Conservation (phyloP, 176 grass and related monocot species). For the Dactylis glomerata region DNA sequence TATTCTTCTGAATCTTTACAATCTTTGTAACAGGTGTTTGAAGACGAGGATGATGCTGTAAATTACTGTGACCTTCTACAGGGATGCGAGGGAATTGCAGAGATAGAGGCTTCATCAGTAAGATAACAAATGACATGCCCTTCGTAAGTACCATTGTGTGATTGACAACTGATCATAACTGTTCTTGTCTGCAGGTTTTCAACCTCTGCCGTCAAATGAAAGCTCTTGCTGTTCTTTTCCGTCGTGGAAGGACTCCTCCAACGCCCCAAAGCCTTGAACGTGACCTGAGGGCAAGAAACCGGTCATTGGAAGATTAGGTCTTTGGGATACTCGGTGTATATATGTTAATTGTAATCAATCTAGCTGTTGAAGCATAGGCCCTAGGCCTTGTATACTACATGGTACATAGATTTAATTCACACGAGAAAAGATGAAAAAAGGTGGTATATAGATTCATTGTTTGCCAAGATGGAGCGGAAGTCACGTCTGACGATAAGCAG, state of each 20-base stretch:
- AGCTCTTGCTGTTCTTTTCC: conserved; percentile 84
- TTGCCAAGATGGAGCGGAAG: conserved; percentile 8
- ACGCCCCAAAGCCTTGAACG: conserved; percentile 70
- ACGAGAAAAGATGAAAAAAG: not conserved
- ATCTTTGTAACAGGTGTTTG: conserved; percentile 57
- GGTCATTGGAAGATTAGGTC: conserved; percentile 86
- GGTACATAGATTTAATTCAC: conserved; percentile 15
- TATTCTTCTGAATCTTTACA: not conserved
- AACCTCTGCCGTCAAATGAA: conserved; percentile 75
- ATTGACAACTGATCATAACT: not conserved
- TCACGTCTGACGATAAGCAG: conserved; percentile 10
- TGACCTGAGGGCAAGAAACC: conserved; percentile 66
- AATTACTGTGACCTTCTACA: conserved; percentile 86
- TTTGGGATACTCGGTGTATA: conserved; percentile 19
- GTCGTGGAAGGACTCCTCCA: conserved; percentile 63
- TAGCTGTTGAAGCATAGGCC: conserved; percentile 43
- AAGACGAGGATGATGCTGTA: conserved; percentile 81
- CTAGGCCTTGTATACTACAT: conserved; percentile 34
- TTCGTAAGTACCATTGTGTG: not conserved
- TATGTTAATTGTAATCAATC: conserved; percentile 19
- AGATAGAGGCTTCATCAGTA: conserved; percentile 93
- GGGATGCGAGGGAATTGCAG: conserved; percentile 89
- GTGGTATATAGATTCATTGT: conserved; percentile 24
- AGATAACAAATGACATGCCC: conserved; percentile 17
- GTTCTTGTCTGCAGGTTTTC: conserved; percentile 55